Conservation (phyloP, 2,329 filamentous ascomycete species). For the Penicillium vulpinum region DNA sequence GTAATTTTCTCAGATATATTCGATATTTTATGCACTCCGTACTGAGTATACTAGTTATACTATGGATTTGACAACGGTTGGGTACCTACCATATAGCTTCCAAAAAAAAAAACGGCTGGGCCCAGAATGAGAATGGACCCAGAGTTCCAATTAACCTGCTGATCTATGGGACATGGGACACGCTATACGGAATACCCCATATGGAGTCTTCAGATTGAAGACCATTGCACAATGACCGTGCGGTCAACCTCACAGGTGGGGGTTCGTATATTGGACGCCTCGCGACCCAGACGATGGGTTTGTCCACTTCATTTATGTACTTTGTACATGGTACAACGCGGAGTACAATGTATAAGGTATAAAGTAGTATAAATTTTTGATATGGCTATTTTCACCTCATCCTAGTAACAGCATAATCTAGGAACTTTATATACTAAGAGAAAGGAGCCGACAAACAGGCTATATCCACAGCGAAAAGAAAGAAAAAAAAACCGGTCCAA, state of each 20-base stretch:
- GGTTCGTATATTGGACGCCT: conserved; percentile 20
- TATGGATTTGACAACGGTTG: too few species aligned
- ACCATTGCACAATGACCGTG: conserved; percentile 4
- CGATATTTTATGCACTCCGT: too few species aligned
- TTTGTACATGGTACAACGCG: too few species aligned
- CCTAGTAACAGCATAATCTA: too few species aligned
- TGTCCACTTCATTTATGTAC: neutral
- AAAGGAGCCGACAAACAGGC: neutral
- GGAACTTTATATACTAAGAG: too few species aligned
- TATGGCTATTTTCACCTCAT: neutral
- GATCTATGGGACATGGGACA: conserved; percentile 2
- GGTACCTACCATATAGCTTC: neutral
- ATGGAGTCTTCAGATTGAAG: conserved; percentile 3
- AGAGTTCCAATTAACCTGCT: neutral
- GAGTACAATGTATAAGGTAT: too few species aligned
- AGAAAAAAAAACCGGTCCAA: neutral
- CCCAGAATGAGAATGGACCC: neutral
- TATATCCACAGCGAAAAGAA: too few species aligned
- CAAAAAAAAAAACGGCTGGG: neutral
- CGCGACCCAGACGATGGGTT: conserved; percentile 1
- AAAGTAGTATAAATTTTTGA: too few species aligned
- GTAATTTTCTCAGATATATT: too few species aligned
- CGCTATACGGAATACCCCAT: conserved; percentile 13
- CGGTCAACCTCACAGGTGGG: conserved; percentile 12
- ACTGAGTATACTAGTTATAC: too few species aligned